A percentile compares a stretch with the other conserved stretches of the same genome.
Evolutionary conservation across 176 grass and related monocot genomes (phyloP).

Genomic region (Tuctoria greenei): DNA sequence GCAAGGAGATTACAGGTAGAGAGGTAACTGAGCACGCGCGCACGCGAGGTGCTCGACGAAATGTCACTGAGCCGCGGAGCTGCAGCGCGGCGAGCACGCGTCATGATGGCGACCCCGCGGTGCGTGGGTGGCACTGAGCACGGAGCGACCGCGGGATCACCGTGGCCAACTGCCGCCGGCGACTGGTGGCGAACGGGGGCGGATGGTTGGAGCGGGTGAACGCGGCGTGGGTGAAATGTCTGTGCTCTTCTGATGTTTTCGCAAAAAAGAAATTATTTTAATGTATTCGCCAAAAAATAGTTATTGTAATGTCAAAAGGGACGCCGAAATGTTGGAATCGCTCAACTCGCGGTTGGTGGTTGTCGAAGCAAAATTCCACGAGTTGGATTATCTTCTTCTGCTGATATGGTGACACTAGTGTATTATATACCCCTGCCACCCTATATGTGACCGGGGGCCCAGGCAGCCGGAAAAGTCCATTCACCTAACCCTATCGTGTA

Average conservation of each 20-base stretch:
- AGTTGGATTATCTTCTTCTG: not conserved
- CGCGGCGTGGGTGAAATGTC: not conserved
- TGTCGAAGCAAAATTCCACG: not conserved
- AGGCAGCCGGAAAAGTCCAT: not conserved
- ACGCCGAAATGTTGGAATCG: not conserved
- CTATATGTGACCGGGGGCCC: no score
- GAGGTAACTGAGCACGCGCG: not conserved
- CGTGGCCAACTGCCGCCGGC: not conserved
- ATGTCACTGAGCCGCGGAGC: not conserved
- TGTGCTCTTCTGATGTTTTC: no score
- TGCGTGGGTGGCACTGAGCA: not conserved
- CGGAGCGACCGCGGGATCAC: not conserved
- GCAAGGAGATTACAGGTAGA: not conserved
- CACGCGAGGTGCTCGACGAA: constrained; percentile 21
- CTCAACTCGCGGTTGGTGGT: not conserved
- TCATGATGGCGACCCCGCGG: not conserved
- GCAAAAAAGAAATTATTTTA: no score
- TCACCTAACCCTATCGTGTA: not conserved
- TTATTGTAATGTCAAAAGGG: not conserved
- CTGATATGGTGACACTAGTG: not conserved
- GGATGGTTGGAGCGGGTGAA: not conserved
- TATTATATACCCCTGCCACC: not conserved
- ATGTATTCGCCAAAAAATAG: no score
- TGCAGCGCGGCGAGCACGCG: not conserved
- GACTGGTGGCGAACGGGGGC: not conserved